phyloP scores from a whole-genome alignment of 2,329 filamentous ascomycete genomes.

The Fusarium virguliforme region DNA sequence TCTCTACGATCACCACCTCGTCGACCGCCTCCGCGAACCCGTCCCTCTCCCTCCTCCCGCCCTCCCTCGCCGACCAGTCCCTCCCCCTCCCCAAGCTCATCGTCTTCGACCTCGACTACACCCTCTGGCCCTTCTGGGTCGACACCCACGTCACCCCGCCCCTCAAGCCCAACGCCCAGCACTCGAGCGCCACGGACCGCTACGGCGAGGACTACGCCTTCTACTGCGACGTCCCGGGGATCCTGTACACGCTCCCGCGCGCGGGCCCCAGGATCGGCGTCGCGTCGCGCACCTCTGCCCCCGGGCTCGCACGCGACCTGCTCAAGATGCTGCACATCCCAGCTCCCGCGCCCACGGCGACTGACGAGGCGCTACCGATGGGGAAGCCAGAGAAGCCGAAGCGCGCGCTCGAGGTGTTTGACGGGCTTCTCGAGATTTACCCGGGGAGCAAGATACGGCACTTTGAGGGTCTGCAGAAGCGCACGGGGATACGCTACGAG shows the following conservation, averaged over 20 bases:
- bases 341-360: constrained; percentile 48
- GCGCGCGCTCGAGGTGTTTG: constrained; percentile 73
- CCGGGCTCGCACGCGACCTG: constrained; percentile 85
- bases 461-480: constrained; percentile 80
- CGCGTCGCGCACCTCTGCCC: constrained; percentile 85
- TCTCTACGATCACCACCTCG: constrained; percentile 38
- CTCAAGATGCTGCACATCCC: constrained; percentile 80
- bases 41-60: constrained; percentile 52
- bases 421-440: constrained; percentile 76
- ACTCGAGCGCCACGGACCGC: constrained; percentile 66
- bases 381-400: constrained; percentile 55
- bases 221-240: constrained; percentile 78
- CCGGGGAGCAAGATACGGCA: constrained; percentile 89
- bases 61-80: constrained; percentile 65
- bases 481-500: constrained; percentile 79
- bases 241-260: constrained; percentile 72
- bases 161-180: constrained; percentile 66
- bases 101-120: constrained; percentile 98
- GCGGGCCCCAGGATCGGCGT: constrained; percentile 74
- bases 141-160: constrained; percentile 91
- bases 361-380: constrained; percentile 39
- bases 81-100: constrained; percentile 85
- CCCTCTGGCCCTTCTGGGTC: constrained; percentile 98
- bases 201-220: constrained; percentile 79
- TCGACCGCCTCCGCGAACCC: constrained; percentile 57